Evolutionary conservation across 768 basidiomycete species (phyloP).

Genomic region (Gymnopilus dilepis): DNA sequence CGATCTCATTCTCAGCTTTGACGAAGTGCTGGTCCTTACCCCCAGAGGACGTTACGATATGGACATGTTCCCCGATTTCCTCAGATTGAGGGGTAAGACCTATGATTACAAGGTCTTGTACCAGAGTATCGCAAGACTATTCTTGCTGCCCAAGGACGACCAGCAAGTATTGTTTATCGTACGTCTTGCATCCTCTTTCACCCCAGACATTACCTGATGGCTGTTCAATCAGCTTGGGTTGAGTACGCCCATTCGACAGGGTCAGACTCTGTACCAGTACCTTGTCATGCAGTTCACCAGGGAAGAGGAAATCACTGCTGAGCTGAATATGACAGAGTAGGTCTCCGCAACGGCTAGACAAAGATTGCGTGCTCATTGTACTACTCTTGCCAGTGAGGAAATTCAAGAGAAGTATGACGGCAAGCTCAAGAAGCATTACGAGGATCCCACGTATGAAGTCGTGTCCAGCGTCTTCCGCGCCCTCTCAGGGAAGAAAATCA

Average conservation of each 20-base stretch:
- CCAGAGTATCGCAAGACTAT: slow-evolving; percentile 83
- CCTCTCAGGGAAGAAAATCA: slow-evolving; percentile 89
- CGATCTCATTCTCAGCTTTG: slow-evolving; percentile 91
- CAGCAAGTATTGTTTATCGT: slow-evolving; percentile 95
- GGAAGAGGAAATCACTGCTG: slow-evolving; percentile 96
- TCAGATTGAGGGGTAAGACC: slow-evolving; percentile 96
- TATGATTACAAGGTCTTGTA: slow-evolving; percentile 99
- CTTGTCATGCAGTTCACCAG: slow-evolving; percentile 98
- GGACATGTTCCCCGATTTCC: slow-evolving; percentile 95
- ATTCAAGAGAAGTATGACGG: slow-evolving; percentile 80
- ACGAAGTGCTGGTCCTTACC: slow-evolving; percentile 92
- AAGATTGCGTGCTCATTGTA: background rate
- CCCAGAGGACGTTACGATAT: slow-evolving; percentile 97
- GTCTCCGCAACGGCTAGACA: slow-evolving; percentile 32
- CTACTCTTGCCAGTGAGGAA: slow-evolving; percentile 60
- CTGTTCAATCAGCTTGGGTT: slow-evolving; percentile 70
- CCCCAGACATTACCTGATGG: no score
- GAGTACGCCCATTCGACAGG: slow-evolving; percentile 94
- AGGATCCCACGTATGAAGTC: slow-evolving; percentile 94
- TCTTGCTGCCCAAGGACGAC: slow-evolving; percentile 96
- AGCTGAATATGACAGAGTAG: slow-evolving; percentile 91
- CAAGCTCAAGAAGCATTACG: slow-evolving; percentile 90
- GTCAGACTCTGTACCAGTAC: slow-evolving; percentile 97
- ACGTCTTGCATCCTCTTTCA: no score
- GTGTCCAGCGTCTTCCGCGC: slow-evolving; percentile 94